Percentiles rank a stretch among this genome's conserved stretches.
Evolutionary conservation across 306 rosid species (phyloP).

Genomic region (Sophora flavescens): DNA sequence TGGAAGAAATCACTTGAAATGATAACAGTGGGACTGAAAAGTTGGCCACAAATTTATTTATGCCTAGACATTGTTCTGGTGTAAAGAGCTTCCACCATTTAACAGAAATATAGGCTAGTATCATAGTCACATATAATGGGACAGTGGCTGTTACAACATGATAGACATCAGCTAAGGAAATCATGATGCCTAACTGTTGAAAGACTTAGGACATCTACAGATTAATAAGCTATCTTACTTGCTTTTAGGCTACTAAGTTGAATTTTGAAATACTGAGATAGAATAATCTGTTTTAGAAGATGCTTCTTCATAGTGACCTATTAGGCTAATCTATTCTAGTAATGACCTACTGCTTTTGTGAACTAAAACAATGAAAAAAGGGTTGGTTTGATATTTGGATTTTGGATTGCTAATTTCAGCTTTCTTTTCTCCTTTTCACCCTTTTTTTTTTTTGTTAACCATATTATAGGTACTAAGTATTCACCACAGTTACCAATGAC

Average conservation of each 20-base stretch:
- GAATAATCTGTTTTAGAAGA: conserved; percentile 61
- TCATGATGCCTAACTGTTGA: conserved; percentile 61
- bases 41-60: conserved; percentile 91
- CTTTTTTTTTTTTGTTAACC: too few relatives aligned
- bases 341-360: conserved; percentile 48
- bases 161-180: conserved; percentile 72
- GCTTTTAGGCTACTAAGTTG: conserved; percentile 62
- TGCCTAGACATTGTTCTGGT: conserved; percentile 91
- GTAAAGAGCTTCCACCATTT: conserved; percentile 96
- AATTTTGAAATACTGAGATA: conserved; percentile 52
- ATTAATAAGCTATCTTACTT: conserved; percentile 49
- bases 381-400: neutral
- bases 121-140: conserved; percentile 86
- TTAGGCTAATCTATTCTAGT: conserved; percentile 50
- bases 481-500: too few relatives aligned
- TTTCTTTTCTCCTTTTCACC: neutral
- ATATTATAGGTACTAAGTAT: too few relatives aligned
- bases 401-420: conserved; percentile 18
- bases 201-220: conserved; percentile 44
- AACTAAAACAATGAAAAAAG: neutral
- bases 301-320: conserved; percentile 66
- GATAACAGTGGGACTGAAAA: conserved; percentile 92
- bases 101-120: conserved; percentile 83
- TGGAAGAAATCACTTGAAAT: conserved; percentile 81
- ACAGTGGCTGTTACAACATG: conserved; percentile 87